Base-by-base conservation (phyloP, 768 basidiomycete species). In the Dacryopinax spathularia region DNA sequence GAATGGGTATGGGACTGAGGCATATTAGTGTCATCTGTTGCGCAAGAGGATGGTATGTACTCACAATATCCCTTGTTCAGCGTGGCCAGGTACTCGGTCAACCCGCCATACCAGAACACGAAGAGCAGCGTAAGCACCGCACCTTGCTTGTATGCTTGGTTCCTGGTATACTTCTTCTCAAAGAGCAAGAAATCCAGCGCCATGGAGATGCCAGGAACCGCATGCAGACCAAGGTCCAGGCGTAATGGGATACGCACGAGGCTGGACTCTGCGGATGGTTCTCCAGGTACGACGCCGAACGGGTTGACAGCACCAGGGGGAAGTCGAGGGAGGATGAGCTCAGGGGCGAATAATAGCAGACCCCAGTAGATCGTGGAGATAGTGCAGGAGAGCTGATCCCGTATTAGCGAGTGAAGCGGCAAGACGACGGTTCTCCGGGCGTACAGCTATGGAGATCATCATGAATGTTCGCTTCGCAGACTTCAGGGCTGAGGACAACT, bases 1-100 rank as follows among this genome's bases (percentile, higher is more conserved):
- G 75, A 92, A 91, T 0, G 90, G 90, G 73, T 92, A 91, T 29
- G 89, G 88, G 75, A 90, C 87, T 88, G 63, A 3, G 60, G 60
- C 13, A 59, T 16, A 37, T 33, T 35, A 20, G 22, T 35, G 43
- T 33, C 31, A 65, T 64, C 59, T 33, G 61, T 69, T 16, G 60
- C 39, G 20, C 33, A 12, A 41, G 36, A 31, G 37, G 13, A 37
- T 22, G 22, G 44, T 31, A n/a, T n/a, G 18, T 13, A 79, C 84
- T 73, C 66, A 88, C 86, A 89, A 1, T 69, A 70, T 4, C 81
- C 82, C 65, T 88, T 89, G 71, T 75, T 78, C 43, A 44, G 25
- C 6, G 69, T 73, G 0, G 84, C 84, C 65, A 83, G 86, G 66
- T 82, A 81, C 68, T 92, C 90, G 1, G 83, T 82, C 79, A 86